Percentiles rank a stretch among this genome's conserved stretches.
Conservation (phyloP, 345 rosid species). For the Gossypium longicalyx region DNA sequence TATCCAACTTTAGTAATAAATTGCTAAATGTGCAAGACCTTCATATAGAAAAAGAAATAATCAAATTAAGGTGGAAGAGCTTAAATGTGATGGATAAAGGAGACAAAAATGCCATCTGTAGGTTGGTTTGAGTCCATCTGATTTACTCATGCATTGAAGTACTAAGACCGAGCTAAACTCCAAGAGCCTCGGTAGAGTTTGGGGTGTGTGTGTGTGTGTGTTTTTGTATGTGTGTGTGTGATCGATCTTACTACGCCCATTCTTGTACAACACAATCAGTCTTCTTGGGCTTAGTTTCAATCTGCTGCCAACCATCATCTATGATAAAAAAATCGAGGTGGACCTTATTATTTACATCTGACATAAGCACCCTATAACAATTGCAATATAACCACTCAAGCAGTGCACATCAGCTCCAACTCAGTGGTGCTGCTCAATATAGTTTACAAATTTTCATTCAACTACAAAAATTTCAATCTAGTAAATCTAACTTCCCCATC, state of each 20-base stretch:
- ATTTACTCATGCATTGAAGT: slow-evolving; percentile 5
- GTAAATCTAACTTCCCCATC: too few species aligned
- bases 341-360: slow-evolving; percentile 1
- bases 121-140: background rate
- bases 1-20: background rate
- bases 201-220: background rate
- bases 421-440: too few species aligned
- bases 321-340: slow-evolving; percentile 83
- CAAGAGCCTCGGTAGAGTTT: background rate
- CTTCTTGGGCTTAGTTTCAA: slow-evolving; percentile 78
- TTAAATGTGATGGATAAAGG: background rate
- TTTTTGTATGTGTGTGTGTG: too few species aligned
- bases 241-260: slow-evolving; percentile 84
- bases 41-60: background rate
- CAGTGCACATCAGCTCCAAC: too few species aligned
- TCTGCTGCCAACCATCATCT: slow-evolving; percentile 98
- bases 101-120: background rate
- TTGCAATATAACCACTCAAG: too few species aligned
- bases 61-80: background rate
- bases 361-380: too few species aligned
- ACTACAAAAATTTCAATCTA: too few species aligned
- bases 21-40: background rate
- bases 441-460: too few species aligned
- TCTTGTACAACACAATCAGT: slow-evolving; percentile 59
- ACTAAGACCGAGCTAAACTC: background rate